A percentile compares a stretch with the other conserved stretches of the same genome.
Evolutionary conservation across 2,329 filamentous ascomycete species (phyloP).

Genomic region (Rachicladosporium sp.): DNA sequence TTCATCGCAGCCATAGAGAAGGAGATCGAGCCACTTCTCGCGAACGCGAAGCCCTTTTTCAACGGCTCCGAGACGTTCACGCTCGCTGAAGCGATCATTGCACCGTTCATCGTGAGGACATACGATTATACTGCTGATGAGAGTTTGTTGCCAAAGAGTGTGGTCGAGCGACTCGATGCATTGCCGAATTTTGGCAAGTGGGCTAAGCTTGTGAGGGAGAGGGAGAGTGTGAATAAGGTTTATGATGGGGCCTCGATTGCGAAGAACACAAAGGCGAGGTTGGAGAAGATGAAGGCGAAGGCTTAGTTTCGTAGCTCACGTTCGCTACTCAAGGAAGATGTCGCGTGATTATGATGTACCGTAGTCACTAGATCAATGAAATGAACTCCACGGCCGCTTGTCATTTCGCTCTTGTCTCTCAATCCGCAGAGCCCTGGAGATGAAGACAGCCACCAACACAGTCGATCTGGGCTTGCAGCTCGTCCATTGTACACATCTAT

Average conservation of each 20-base stretch:
- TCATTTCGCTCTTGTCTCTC: too few species aligned
- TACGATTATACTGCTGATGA: constrained; percentile 42
- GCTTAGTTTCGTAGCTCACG: too few species aligned
- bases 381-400: too few species aligned
- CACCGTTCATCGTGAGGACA: constrained; percentile 54
- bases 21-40: constrained; percentile 61
- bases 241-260: constrained; percentile 43
- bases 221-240: constrained; percentile 52
- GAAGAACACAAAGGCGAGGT: constrained; percentile 30
- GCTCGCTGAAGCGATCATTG: constrained; percentile 54
- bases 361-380: too few species aligned
- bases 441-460: too few species aligned
- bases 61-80: constrained; percentile 43
- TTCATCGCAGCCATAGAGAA: constrained; percentile 48
- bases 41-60: constrained; percentile 32
- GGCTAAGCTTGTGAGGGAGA: constrained; percentile 15
- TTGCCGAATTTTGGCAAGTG: constrained; percentile 42
- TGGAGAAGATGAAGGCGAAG: constrained; percentile 22
- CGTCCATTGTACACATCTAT: too few species aligned
- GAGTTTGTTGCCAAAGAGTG: constrained; percentile 39
- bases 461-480: too few species aligned
- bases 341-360: too few species aligned
- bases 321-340: too few species aligned
- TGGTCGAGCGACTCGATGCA: constrained; percentile 37
- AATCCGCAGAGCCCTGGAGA: too few species aligned